Percentiles rank a stretch among this genome's conserved stretches.
These are phyloP conservation scores for Cladosporium halotolerans DNA, from an alignment of 2,329 filamentous ascomycete genomes.

Conservation along the genomic window DNA sequence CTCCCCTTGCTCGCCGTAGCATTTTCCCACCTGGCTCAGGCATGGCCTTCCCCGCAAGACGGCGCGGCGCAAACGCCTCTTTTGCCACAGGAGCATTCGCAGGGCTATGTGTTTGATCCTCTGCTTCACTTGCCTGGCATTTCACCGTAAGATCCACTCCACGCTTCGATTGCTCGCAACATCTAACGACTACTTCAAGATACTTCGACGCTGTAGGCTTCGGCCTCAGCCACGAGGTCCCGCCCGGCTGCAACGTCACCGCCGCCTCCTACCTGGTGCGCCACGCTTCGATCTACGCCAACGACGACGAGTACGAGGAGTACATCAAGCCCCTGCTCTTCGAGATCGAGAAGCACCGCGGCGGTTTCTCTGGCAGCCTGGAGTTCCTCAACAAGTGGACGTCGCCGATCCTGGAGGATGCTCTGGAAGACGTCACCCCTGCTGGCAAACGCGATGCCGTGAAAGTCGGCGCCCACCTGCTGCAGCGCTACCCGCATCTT, in stretches of 20 bases:
- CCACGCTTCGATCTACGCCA: slow-evolving; percentile 56
- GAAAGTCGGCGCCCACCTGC: slow-evolving; percentile 14
- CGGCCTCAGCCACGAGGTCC: slow-evolving; percentile 37
- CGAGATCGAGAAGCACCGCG: slow-evolving; percentile 16
- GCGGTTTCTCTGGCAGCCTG: slow-evolving; percentile 11
- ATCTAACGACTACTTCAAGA: background rate
- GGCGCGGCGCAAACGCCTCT: slow-evolving; percentile 9
- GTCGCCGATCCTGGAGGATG: slow-evolving; percentile 14
- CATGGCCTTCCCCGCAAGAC: background rate
- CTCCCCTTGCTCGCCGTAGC: background rate
- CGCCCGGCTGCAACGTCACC: slow-evolving; percentile 43
- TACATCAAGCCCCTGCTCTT: slow-evolving; percentile 52
- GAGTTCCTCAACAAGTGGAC: slow-evolving; percentile 14
- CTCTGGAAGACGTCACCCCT: slow-evolving; percentile 16
- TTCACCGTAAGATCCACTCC: slow-evolving; percentile 32
- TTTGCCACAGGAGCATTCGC: slow-evolving; percentile 5
- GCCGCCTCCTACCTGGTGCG: slow-evolving; percentile 52
- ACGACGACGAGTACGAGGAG: slow-evolving; percentile 53
- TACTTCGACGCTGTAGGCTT: slow-evolving; percentile 46
- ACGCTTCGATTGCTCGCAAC: background rate
- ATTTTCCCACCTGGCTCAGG: slow-evolving; percentile 6
- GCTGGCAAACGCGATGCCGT: slow-evolving; percentile 12
- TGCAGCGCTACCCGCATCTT: slow-evolving; percentile 13
- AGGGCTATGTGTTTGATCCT: slow-evolving; percentile 41
- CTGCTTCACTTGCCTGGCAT: slow-evolving; percentile 52